Evolutionary conservation across 108 stramenopile genomes (phyloP), one percentile per base, ranked within the genome.

Genomic region (Cyclotella atomus): DNA sequence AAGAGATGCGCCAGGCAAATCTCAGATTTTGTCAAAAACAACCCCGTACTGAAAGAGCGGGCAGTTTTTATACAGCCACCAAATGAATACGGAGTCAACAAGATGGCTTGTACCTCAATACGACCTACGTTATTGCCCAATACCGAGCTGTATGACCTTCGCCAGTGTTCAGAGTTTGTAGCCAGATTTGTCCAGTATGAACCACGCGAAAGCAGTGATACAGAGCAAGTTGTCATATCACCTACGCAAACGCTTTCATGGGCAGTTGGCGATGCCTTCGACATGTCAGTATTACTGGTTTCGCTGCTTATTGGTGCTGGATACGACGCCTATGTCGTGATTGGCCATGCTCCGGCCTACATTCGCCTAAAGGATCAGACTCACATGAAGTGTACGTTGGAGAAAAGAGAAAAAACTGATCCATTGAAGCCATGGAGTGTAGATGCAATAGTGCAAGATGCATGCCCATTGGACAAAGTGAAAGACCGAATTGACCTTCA

Each of bases 301-400:
- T 86, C 86, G 17, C 76, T 86, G 10, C 72, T 95, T 1, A 54
- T 91, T 14, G 94, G 94, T n/a, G 78, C 83, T 17, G 90, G 91
- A 14, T 95, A 86, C 70, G 91, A 95, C 61, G 91, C 94, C 0
- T 91, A 85, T 77, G 89, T 92, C 4, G 88, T 89, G 3, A 44
- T 73, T 12, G 94, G 94, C 33, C 74, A 52, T 16, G 90, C 90
- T 12, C 84, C 88, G 6, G 44, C 52, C 6, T 84, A 53, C 30
- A 59, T 85, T n/a, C 66, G 83, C 36, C 41, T 52, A 19, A 68
- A 65, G n/a, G 79, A 74, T 70, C 60, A 60, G 28, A 47, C 65
- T 15, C 60, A 68, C 59, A 68, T 68, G 43, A 14, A 41, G 3
- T 71, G 44, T 46, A 44, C 27, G 12, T 12, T 59, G 3, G 15